These are phyloP conservation scores for Pythium brassicae DNA, from an alignment of 352 stramenopile genomes.

Conservation along the genomic window DNA sequence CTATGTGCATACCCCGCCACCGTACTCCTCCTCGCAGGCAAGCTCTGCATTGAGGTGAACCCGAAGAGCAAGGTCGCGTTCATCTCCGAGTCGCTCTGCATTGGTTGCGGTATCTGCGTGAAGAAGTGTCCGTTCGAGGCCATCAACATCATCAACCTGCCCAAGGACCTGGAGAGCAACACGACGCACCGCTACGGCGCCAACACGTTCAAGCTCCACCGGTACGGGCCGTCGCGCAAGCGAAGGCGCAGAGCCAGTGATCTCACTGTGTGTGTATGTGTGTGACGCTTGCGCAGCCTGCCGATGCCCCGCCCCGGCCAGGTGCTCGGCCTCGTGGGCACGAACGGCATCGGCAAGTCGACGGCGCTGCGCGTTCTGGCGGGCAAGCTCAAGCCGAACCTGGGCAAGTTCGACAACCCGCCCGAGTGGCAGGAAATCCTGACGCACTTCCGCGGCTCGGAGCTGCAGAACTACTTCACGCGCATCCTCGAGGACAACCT, in stretches of 20 bases:
- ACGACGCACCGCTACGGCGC: slow-evolving; percentile 99
- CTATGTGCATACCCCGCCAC: no score
- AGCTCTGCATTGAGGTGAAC: slow-evolving; percentile 99
- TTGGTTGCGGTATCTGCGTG: slow-evolving; percentile 99
- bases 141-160: slow-evolving; percentile 99
- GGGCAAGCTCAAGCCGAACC: slow-evolving; percentile 99
- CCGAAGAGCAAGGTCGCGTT: slow-evolving; percentile 97
- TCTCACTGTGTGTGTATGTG: neutral
- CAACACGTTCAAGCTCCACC: slow-evolving; percentile 99
- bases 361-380: slow-evolving; percentile 99
- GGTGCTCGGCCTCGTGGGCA: slow-evolving; percentile 98
- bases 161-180: slow-evolving; percentile 98
- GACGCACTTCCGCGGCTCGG: slow-evolving; percentile 96
- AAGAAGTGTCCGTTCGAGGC: slow-evolving; percentile 99
- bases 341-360: slow-evolving; percentile 99
- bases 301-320: slow-evolving; percentile 98
- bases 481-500: slow-evolving; percentile 99
- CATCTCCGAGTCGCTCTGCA: slow-evolving; percentile 98
- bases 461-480: slow-evolving; percentile 99
- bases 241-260: neutral
- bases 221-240: slow-evolving; percentile 17
- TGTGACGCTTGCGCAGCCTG: slow-evolving; percentile 37
- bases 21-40: slow-evolving; percentile 66
- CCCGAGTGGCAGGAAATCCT: slow-evolving; percentile 99
- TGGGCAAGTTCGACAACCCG: slow-evolving; percentile 94